phyloP scores from a whole-genome alignment of 148 eudicot species.

The Nyssa sinensis region DNA sequence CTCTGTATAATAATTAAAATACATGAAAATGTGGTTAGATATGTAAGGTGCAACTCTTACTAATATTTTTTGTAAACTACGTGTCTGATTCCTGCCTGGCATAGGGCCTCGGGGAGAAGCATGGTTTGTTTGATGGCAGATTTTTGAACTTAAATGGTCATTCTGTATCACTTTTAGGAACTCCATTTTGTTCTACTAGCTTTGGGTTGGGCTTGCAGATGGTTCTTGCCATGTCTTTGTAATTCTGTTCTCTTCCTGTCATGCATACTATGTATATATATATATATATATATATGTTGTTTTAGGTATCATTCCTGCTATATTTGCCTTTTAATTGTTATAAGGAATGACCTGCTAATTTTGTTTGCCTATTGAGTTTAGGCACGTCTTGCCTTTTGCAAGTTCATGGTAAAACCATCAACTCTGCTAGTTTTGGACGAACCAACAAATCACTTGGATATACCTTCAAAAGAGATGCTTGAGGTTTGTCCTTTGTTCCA shows the following conservation, averaged over 20 bases:
- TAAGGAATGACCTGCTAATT: not conserved
- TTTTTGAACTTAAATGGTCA: not conserved
- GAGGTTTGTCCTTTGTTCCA: slow-evolving; percentile 52
- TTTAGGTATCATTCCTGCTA: too few relatives aligned
- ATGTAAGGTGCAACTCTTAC: not conserved
- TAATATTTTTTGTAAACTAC: not conserved
- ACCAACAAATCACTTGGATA: slow-evolving; percentile 96
- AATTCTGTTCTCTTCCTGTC: not conserved
- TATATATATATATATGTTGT: too few relatives aligned
- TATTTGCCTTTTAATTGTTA: not conserved
- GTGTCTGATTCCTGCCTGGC: not conserved
- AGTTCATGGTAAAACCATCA: slow-evolving; percentile 95
- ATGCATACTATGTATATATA: too few relatives aligned
- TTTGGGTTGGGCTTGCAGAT: not conserved
- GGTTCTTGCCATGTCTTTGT: slow-evolving; percentile 4
- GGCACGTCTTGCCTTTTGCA: slow-evolving; percentile 96
- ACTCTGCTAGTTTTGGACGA: slow-evolving; percentile 92
- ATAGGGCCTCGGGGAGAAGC: not conserved
- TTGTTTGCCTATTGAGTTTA: slow-evolving; percentile 24
- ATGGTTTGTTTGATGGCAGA: not conserved
- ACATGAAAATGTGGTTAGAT: not conserved
- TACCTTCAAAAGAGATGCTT: slow-evolving; percentile 98
- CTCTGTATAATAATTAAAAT: not conserved
- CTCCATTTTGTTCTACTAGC: not conserved
- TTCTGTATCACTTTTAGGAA: not conserved